Evolutionary conservation across 371 early-diverging fungal species (phyloP), one percentile per base, ranked within the genome.

Genomic region (Actinomortierella wolfii): DNA sequence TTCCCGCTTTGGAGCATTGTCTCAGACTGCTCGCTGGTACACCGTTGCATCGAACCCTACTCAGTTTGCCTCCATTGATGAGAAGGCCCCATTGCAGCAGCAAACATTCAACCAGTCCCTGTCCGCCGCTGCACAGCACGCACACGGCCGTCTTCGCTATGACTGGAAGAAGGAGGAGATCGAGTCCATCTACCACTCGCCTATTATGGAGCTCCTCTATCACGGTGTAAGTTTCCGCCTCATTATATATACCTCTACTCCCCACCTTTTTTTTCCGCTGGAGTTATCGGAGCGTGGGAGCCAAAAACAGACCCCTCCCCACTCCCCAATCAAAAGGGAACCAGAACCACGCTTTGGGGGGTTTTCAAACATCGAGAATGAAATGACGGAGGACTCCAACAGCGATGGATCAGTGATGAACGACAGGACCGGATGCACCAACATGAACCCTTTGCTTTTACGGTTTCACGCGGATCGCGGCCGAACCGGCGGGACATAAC

Each of bases 121-220:
- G 51, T 81, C 86, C 6, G 84, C 84, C 14, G 88, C 86, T 48
- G 86, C 85, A 53, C n/a, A 76, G 39, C 85, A 83, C 73, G 86
- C 89, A 14, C 60, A 67, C 48, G 83, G 86, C 17, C 83, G 78
- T 20, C 64, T 89, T 44, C 80, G 91, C 56, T 85, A 84, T 61
- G 86, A 91, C 71, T 93, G 94, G 94, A 79, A 82, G 39, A 80
- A 84, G 74, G 86, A 89, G 54, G 91, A 91, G 65, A 89, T 93
- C 34, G 85, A 89, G 57, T 76, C 79, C 42, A 91, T 93, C 58
- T 93, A 86, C 76, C 87, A 92, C 64, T 86, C 89, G n/a, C 92
- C 94, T 39, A 76, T 92, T 49, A 83, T 93, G 84, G 92, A 92
- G 66, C 77, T 93, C 57, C 77, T 92, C 68, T 92, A 83, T 73